Evolutionary conservation across 805 yeast species (phyloP), one percentile per base, ranked within the genome.

Genomic region (Ogataea henricii): DNA sequence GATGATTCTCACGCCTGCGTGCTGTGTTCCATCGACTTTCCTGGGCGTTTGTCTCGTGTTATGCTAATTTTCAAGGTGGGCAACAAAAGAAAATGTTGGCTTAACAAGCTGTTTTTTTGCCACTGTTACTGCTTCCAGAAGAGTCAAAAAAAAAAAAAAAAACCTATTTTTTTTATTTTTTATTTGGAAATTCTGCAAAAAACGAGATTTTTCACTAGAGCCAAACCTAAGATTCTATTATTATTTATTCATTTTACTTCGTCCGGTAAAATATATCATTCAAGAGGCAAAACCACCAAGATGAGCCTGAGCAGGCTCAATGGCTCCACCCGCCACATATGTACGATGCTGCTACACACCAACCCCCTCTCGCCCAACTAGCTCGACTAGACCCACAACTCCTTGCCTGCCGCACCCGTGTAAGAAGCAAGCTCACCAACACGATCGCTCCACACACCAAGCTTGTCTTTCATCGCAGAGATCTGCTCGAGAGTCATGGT

Each of bases 401-500:
- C 83, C 56, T 75, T 72, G 46, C 91, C 92, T 32, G 79, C 73
- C 12, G 65, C 67, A 47, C 77, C 79, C 73, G 87, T 80, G 70
- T 81, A 81, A 25, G 68, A 65, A 42, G 81, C 86, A 56, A 94
- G 75, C 27, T 74, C 73, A 32, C 76, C 75, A 21, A 92, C 97
- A 57, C 83, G 83, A 46, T 67, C 65, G 57, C 87, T 85, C 99
- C 99, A 94, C 43, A 74, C 76, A 22, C 74, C 74, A 62, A 94
- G 77, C 59, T 87, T 86, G 44, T 76, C 74, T 55, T 82, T 82
- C 87, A 94, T 89, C 37, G 76, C 76, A 48, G 75, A 78, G 49
- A 92, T 86, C 73, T 94, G 99, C 37, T 79, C 80, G 53, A 74
- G 75, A 61, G 89, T 89, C 77, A 94, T 85, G 46, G 90, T 88